Base-by-base conservation (phyloP, 768 basidiomycete species). In the Boletus insuetus region DNA sequence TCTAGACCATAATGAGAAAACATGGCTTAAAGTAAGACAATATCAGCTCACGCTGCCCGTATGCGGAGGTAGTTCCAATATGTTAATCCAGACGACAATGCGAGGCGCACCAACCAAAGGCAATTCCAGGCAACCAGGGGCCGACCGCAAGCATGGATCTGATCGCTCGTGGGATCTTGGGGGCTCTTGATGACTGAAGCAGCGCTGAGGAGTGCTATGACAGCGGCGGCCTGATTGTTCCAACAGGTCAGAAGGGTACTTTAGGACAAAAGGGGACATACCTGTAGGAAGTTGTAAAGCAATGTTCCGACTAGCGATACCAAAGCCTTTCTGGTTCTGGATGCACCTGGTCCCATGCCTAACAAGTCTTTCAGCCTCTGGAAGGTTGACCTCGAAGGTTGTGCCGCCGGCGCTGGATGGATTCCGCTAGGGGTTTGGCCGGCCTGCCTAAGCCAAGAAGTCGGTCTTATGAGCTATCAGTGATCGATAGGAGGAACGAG, bases 51-150 rank as follows among this genome's bases (percentile, higher is more conserved):
- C 71, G 56, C 60, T 44, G 61, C 75, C 68, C 62, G 79, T 65
- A 59, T 57, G 37, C 68, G 66, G 22, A 62, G 45, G 24, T 77
- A 89, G 40, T 79, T 79, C 86, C 86, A 88, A 56, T 78, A 77
- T 2, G 81, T 74, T 49, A 87, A 62, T 26, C 64, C 60, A 37
- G 76, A 73, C 10, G 82, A 80, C 35, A 87, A 61, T 12, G 74
- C 64, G 2, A 80, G 79, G 49, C 84, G 75, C 19, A 77, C 72
- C 24, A 84, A 66, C 87, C 87, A 89, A 6, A 89, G 71, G 35
- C 77, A 75, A 49, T 84, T 79, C 87, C 87, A 89, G 3, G 75
- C 71, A 7, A 88, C 87, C 24, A 89, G 67, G 9, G 87, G 87
- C 17, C 82, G 77, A 42, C 75, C 75, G 59, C 87, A 89, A 0